Percentiles rank a stretch among this genome's conserved stretches.
Conservation (phyloP, 345 rosid species). For the rapeseed (Brassica napus) region Da-Ae NC_063442.1:2281501-2282000, state of each 20-base stretch:
- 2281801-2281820: conserved; percentile 84
- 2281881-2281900: conserved; percentile 84
- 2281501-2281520: conserved; percentile 99
- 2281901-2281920: conserved; percentile 91
- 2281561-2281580: conserved; percentile 68
- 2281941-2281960: background rate
- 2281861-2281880: conserved; percentile 93
- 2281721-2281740: background rate
- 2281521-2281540: conserved; percentile 89
- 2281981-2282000: conserved; percentile 64
- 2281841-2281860: conserved; percentile 78
- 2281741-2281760: conserved; percentile 75
- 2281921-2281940: conserved; percentile 44
- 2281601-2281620: conserved; percentile 93
- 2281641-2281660: conserved; percentile 80
- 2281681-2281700: conserved; percentile 37
- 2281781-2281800: conserved; percentile 87
- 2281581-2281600: conserved; percentile 92
- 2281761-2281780: conserved; percentile 90
- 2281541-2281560: conserved; percentile 75
- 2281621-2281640: conserved; percentile 85
- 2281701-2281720: conserved; percentile 16
- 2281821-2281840: conserved; percentile 70
- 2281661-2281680: conserved; percentile 48
- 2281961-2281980: background rate